phyloP scores from a whole-genome alignment of 192 early-diverging fungal genomes.

The Coemansia aciculifera region DNA sequence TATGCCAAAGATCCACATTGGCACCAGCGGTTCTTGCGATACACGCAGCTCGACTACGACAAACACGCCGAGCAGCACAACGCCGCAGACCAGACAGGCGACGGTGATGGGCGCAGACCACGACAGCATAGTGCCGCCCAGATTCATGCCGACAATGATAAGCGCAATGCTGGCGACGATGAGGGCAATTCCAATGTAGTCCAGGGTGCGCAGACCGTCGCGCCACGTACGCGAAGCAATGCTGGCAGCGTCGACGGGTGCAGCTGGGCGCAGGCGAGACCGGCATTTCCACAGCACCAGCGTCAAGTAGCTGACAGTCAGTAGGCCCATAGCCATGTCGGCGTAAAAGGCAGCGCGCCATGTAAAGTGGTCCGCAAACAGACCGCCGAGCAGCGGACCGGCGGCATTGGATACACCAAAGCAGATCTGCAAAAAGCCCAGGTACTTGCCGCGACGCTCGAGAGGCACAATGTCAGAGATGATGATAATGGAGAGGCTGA shows the following conservation, averaged over 20 bases:
- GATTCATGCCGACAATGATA: conserved; percentile 70
- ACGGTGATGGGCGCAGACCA: conserved; percentile 61
- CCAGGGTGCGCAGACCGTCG: conserved; percentile 51
- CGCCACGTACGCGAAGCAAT: conserved; percentile 15
- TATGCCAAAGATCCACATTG: conserved; percentile 62
- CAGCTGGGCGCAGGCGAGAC: conserved; percentile 30
- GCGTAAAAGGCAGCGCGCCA: conserved; percentile 77
- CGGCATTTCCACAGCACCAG: conserved; percentile 55
- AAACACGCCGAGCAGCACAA: conserved; percentile 54
- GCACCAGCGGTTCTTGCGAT: conserved; percentile 61
- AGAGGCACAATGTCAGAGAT: conserved; percentile 73
- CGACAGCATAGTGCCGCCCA: conserved; percentile 67
- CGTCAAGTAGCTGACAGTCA: conserved; percentile 57
- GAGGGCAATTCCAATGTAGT: conserved; percentile 62
- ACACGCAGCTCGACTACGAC: conserved; percentile 63
- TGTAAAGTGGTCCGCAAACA: conserved; percentile 56
- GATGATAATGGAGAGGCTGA: conserved; percentile 70
- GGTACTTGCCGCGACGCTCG: conserved; percentile 72
- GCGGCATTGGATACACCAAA: conserved; percentile 59
- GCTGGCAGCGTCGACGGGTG: not conserved
- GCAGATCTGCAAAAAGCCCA: conserved; percentile 60
- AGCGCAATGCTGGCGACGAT: conserved; percentile 61
- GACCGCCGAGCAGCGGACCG: conserved; percentile 62
- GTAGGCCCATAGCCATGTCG: conserved; percentile 71
- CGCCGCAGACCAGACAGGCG: conserved; percentile 43